Evolutionary conservation across 495 filamentous ascomycete genomes (phyloP), one percentile per base, ranked within the genome.

Genomic region (Penicillium paxilli): DNA sequence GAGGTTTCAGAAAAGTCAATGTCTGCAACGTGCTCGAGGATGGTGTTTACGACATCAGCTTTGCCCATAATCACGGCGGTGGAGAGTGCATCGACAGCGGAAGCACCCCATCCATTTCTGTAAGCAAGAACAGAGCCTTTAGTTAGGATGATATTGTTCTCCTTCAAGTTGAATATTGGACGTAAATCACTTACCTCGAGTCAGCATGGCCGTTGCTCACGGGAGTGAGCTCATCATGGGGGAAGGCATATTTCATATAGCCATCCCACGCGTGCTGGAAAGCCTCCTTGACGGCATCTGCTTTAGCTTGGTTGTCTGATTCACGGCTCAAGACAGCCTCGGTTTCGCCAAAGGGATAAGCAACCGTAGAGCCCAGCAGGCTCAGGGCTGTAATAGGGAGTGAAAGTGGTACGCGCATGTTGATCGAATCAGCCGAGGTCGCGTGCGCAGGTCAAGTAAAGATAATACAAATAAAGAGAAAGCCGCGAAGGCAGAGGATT

Each of bases 71-170:
- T 71, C 33, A 91, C 69, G 0, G 90, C 91, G 0, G 91, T 96
- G 51, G 82, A 87, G 25, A 96, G 72, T 11, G 90, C 90, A 71
- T 96, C 91, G 12, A 94, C 80, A 5, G 90, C 89, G 35, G 82
- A 88, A 37, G 91, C 91, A 10, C 91, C 91, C 91, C 91, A 96
- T 55, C 86, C 87, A 64, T 93, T 94, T 51, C 91, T 91, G 47
- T 42, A 3, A 2, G 3, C 9, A n/a, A 14, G 7, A 42, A 14
- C 5, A 14, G 4, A 14, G n/a, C 6, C 14, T 14, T 37, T 37
- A 16, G 26, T 28, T 28, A 5, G 26, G 26, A 28, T 11, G 5
- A 11, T 5, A 28, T 28, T 28, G 26, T 5, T 5, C 26, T 28
- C 5, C 5, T 5, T 14, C 12, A 35, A 35, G 6, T 35, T 3